Evolutionary conservation across 495 filamentous ascomycete species (phyloP), one percentile per base, ranked within the genome.

Genomic region (Aspergillus olivimuriae): DNA sequence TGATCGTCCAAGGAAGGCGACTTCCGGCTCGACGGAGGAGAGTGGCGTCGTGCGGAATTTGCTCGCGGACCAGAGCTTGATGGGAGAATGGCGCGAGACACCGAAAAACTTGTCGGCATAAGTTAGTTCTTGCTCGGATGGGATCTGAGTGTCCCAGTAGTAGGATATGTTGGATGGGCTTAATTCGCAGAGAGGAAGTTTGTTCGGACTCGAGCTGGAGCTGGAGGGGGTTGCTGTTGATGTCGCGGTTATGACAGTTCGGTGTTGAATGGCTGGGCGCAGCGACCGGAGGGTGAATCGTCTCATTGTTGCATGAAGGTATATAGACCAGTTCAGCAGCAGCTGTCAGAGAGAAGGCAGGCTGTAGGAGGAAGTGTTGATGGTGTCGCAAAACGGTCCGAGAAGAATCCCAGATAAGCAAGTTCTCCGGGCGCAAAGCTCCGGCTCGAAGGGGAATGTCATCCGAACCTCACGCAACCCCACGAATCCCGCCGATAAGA

Each of bases 1-100:
- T 23, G 83, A 89, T 33, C 89, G 80, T 34, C 92, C 92, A 1
- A 87, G 65, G 52, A 87, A 84, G 24, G 78, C 81, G n/a, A 87
- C 79, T 63, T 80, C 73, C 11, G 75, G 73, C 43, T 65, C 56
- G 5, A 61, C 37, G 4, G 61, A 62, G 3, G 56, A 55, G 2
- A 61, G 40, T 8, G 70, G 65, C 16, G 85, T 75, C n/a, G 75
- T 69, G 48, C 82, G 81, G 56, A 95, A 94, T 48, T 82, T 77
- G 30, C 70, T 66, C 4, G 82, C 78, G 15, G 79, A 80, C 72
- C 82, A 90, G 26, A 89, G 67, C 57, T 91, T 83, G 8, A 67
- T 56, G 0, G 87, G 80, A 0, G 70, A 70, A 22, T 77, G 69
- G 18, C 61, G 53, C 11, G 71, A 73, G 2, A 60, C 58, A 0